These are phyloP conservation scores for Termitomyces sp. DNA, from an alignment of 1,284 basidiomycete species.

Conservation along the genomic window DNA sequence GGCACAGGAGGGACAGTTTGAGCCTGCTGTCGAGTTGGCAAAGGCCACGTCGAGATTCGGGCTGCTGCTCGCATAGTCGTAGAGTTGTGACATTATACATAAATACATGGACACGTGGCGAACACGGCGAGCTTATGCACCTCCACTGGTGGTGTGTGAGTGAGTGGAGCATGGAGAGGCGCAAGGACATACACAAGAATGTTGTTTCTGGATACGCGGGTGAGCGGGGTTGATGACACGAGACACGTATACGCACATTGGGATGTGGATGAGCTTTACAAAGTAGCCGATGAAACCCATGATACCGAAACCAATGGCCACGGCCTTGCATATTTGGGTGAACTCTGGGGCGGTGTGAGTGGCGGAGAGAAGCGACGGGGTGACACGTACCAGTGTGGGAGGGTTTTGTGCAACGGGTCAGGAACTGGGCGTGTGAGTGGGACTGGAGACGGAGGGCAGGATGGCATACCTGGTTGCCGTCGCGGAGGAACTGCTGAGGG, in stretches of 20 bases:
- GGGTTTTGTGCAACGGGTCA: conserved; percentile 97
- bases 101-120: too few species aligned
- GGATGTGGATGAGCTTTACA: conserved; percentile 94
- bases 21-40: conserved; percentile 45
- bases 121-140: too few species aligned
- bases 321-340: conserved; percentile 86
- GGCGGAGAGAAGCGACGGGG: background rate
- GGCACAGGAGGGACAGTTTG: conserved; percentile 39
- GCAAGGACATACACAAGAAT: conserved; percentile 80
- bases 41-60: conserved; percentile 52
- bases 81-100: conserved; percentile 2
- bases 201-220: conserved; percentile 65
- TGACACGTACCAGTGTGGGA: conserved; percentile 77
- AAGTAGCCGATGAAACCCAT: conserved; percentile 99
- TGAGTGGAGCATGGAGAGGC: background rate
- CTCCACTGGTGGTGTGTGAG: conserved; percentile 45
- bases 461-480: conserved; percentile 82
- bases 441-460: background rate
- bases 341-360: conserved; percentile 61
- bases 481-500: conserved; percentile 88
- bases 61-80: conserved; percentile 31
- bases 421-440: conserved; percentile 59
- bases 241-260: conserved; percentile 63
- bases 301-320: conserved; percentile 91
- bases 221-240: background rate